phyloP scores from a whole-genome alignment of 2,329 filamentous ascomycete genomes.

The Aspergillus fumigatus region DNA sequence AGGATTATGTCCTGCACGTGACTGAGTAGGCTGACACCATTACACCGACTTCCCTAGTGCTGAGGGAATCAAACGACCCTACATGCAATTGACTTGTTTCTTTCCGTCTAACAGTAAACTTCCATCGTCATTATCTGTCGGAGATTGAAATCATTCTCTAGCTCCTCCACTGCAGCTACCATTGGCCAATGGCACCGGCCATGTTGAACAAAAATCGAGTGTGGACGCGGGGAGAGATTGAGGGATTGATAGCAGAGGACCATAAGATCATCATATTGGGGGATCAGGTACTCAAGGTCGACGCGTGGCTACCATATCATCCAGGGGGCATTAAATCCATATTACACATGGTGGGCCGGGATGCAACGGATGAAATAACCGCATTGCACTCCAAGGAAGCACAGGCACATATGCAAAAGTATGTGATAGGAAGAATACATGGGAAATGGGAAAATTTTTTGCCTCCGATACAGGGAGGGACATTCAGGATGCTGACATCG shows the following conservation, averaged over 20 bases:
- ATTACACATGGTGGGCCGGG: constrained; percentile 82
- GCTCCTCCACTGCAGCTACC: too few relatives aligned
- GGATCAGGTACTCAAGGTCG: constrained; percentile 73
- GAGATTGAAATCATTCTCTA: too few relatives aligned
- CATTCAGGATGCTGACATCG: constrained; percentile 53
- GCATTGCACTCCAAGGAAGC: constrained; percentile 79
- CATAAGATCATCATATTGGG: constrained; percentile 74
- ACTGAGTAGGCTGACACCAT: too few relatives aligned
- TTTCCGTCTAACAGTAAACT: too few relatives aligned
- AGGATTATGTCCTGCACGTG: too few relatives aligned
- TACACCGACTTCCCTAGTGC: too few relatives aligned
- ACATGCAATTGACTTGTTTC: too few relatives aligned
- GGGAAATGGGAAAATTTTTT: constrained; percentile 79
- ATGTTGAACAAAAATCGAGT: too few relatives aligned
- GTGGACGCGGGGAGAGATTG: constrained; percentile 48
- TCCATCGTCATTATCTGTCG: too few relatives aligned
- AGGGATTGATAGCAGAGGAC: constrained; percentile 75
- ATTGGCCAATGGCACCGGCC: too few relatives aligned
- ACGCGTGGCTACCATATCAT: constrained; percentile 83
- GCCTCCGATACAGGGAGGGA: constrained; percentile 83
- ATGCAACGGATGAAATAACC: constrained; percentile 89
- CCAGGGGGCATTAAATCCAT: constrained; percentile 88
- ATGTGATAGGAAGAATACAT: constrained; percentile 74
- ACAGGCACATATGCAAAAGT: constrained; percentile 67
- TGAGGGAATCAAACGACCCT: too few relatives aligned